phyloP scores from a whole-genome alignment of 371 early-diverging fungal genomes.

The Spiromyces aspiralis region DNA sequence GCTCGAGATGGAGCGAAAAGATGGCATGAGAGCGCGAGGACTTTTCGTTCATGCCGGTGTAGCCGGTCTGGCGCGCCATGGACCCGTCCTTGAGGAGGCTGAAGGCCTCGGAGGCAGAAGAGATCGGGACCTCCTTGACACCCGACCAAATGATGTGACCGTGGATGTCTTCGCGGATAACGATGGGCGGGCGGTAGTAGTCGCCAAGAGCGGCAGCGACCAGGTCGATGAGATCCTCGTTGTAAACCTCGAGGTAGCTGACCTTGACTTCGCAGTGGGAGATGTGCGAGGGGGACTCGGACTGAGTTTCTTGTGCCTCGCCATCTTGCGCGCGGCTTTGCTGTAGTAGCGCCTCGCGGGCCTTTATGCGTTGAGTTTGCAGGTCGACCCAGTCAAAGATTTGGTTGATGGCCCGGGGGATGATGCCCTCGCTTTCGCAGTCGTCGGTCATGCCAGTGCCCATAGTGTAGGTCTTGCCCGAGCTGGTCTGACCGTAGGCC shows the following conservation, averaged over 20 bases:
- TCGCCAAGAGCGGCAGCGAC: conserved; percentile 40
- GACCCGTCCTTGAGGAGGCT: conserved; percentile 63
- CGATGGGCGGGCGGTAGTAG: conserved; percentile 47
- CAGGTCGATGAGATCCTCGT: conserved; percentile 87
- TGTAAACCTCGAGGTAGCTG: conserved; percentile 92
- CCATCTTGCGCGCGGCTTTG: not conserved
- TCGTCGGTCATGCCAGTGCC: conserved; percentile 62
- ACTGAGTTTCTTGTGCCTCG: not conserved
- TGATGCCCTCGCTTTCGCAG: conserved; percentile 52
- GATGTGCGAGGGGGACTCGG: not conserved
- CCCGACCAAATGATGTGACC: conserved; percentile 86
- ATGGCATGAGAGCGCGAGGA: conserved; percentile 97
- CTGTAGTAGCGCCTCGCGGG: not conserved
- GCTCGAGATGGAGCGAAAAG: conserved; percentile 66
- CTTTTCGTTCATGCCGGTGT: conserved; percentile 93
- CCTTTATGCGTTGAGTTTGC: conserved; percentile 11
- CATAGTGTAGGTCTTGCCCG: conserved; percentile 99
- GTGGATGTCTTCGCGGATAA: conserved; percentile 73
- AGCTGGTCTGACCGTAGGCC: conserved; percentile 95
- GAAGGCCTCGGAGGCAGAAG: conserved; percentile 59
- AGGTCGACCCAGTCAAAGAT: conserved; percentile 46
- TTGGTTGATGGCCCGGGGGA: conserved; percentile 74
- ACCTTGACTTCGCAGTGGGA: conserved; percentile 24
- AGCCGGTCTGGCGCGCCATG: conserved; percentile 71
- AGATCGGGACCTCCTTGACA: conserved; percentile 66